These are phyloP conservation scores for Kalanchoe fedtschenkoi DNA, from an alignment of 164 flowering plant genomes.

Conservation along the genomic window DNA sequence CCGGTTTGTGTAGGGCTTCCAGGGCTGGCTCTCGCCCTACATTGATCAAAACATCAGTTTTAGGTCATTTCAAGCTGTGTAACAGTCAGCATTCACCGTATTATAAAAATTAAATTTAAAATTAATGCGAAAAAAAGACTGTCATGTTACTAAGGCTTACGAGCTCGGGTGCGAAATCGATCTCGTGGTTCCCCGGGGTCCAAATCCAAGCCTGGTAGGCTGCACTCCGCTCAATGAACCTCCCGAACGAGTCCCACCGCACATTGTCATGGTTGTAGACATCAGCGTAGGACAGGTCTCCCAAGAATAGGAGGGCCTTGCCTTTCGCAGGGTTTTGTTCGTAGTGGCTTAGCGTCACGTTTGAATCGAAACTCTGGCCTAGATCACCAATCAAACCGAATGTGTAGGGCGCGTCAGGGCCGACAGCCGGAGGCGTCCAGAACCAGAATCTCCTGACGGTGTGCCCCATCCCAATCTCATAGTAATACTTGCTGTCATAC, in stretches of 20 bases:
- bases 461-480: constrained; percentile 35
- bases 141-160: constrained; percentile 19
- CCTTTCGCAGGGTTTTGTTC: constrained; percentile 35
- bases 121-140: no score
- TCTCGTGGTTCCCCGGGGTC: constrained; percentile 63
- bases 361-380: constrained; percentile 55
- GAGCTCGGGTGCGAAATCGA: constrained; percentile 50
- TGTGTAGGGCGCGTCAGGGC: constrained; percentile 52
- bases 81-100: no score
- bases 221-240: constrained; percentile 44
- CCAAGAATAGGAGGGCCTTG: constrained; percentile 38
- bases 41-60: constrained; percentile 2
- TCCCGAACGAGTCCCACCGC: constrained; percentile 67
- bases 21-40: constrained; percentile 50
- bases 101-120: no score
- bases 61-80: neutral
- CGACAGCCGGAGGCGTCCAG: constrained; percentile 40
- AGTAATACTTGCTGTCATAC: constrained; percentile 43
- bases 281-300: constrained; percentile 63
- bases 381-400: constrained; percentile 65
- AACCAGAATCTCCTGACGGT: constrained; percentile 40
- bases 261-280: constrained; percentile 35
- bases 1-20: constrained; percentile 42
- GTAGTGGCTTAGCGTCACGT: constrained; percentile 42
- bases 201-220: constrained; percentile 75